phyloP scores from a whole-genome alignment of 345 rosid species.

The Citropsis articulata region DNA sequence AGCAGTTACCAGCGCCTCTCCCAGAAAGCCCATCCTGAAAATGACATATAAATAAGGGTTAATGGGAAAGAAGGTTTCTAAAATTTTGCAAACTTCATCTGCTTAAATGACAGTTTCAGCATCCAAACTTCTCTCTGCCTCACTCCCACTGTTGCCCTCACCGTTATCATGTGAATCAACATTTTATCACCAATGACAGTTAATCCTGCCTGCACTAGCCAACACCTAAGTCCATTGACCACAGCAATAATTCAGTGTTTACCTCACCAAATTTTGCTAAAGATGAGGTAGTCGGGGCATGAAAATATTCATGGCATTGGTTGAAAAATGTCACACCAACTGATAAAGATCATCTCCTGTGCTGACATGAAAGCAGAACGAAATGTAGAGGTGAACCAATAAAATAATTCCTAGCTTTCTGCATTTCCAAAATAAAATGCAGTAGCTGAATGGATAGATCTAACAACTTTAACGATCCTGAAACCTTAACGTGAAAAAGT shows the following conservation, averaged over 20 bases:
- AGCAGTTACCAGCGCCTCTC: conserved; percentile 41
- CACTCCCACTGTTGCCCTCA: background rate
- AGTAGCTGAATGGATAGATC: background rate
- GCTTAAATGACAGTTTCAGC: background rate
- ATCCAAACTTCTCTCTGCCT: background rate
- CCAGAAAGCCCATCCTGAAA: conserved; percentile 52
- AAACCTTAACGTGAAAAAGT: background rate
- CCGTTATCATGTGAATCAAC: background rate
- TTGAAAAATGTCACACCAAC: background rate
- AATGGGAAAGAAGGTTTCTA: background rate
- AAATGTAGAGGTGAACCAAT: background rate
- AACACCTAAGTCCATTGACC: background rate
- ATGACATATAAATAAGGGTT: background rate
- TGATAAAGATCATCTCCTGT: background rate
- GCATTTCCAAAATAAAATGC: background rate
- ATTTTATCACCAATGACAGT: background rate
- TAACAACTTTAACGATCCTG: background rate
- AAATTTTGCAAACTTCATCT: background rate
- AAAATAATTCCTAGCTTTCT: background rate
- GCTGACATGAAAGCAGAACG: background rate
- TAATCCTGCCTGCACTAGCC: background rate
- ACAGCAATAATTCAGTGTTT: background rate
- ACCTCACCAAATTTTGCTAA: background rate
- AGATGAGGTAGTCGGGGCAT: background rate
- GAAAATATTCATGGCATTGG: background rate